These are phyloP conservation scores for Raffaelea ambrosiae DNA, from an alignment of 2,329 filamentous ascomycete species.

Conservation along the genomic window DNA sequence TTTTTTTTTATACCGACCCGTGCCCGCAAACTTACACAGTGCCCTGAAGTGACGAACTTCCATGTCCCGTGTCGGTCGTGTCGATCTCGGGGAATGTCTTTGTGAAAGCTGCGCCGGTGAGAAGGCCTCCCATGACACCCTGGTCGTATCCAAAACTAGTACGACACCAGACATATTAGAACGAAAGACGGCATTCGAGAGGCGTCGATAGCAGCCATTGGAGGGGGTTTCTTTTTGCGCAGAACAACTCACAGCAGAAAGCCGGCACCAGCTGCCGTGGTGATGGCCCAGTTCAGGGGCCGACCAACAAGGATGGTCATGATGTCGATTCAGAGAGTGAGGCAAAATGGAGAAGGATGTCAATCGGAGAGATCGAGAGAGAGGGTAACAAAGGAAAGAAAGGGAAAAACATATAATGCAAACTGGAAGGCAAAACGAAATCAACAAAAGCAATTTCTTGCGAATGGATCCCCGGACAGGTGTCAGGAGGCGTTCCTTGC, in stretches of 20 bases:
- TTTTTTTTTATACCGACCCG: too few species aligned
- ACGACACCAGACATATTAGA: too few species aligned
- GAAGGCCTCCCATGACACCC: slow-evolving; percentile 41
- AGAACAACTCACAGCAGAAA: slow-evolving; percentile 21
- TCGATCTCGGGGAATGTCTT: slow-evolving; percentile 26
- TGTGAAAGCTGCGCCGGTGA: slow-evolving; percentile 37
- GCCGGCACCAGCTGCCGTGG: slow-evolving; percentile 24
- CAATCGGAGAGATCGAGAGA: too few species aligned
- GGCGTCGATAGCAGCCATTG: too few species aligned
- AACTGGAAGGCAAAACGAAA: too few species aligned
- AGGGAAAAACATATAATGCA: too few species aligned
- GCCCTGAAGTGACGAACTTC: slow-evolving; percentile 16
- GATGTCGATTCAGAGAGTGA: neutral
- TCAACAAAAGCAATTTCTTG: too few species aligned
- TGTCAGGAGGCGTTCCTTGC: too few species aligned
- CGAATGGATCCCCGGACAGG: too few species aligned
- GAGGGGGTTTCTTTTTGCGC: neutral
- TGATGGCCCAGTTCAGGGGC: slow-evolving; percentile 30
- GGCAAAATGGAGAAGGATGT: too few species aligned
- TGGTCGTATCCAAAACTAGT: slow-evolving; percentile 14
- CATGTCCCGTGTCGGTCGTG: slow-evolving; percentile 6
- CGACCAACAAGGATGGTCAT: slow-evolving; percentile 18
- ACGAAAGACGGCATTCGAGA: too few species aligned
- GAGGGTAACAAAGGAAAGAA: neutral
- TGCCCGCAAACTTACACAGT: slow-evolving; percentile 34